Conservation (phyloP, 75 land plant species). For the Pseudotsuga menziesii region DNA sequence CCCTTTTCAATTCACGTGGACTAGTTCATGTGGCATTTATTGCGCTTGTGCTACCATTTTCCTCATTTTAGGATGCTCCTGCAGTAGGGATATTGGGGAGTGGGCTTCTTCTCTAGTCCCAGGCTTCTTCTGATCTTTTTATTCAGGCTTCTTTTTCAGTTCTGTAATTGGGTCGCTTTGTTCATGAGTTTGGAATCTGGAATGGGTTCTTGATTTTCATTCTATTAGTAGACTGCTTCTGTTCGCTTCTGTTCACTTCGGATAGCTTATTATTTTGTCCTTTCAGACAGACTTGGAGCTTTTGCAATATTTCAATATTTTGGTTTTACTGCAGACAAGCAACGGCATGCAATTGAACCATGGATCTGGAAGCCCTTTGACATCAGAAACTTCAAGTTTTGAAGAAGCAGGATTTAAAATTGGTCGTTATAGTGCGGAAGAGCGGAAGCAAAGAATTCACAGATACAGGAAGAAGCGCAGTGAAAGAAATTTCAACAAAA, state of each 20-base stretch:
- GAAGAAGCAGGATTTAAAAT: slow-evolving; percentile 51
- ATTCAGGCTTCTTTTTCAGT: background rate
- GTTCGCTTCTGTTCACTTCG: background rate
- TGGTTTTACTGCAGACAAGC: slow-evolving; percentile 15
- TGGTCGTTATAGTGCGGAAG: slow-evolving; percentile 73
- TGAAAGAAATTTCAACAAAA: slow-evolving; percentile 94
- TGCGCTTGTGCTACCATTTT: background rate
- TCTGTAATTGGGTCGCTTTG: background rate
- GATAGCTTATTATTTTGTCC: background rate
- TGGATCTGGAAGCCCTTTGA: slow-evolving; percentile 11
- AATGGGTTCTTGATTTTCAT: background rate
- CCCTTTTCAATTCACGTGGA: background rate
- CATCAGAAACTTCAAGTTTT: slow-evolving; percentile 30
- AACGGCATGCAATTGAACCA: slow-evolving; percentile 19
- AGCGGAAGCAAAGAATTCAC: slow-evolving; percentile 78
- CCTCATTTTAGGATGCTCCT: too few species aligned
- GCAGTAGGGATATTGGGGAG: background rate
- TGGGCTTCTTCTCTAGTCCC: background rate
- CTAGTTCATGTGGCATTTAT: background rate
- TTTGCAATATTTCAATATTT: background rate
- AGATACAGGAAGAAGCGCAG: slow-evolving; percentile 87
- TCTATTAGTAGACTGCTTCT: background rate
- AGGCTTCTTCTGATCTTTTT: background rate
- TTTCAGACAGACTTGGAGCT: background rate
- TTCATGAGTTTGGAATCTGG: background rate